Conservation (phyloP, 768 basidiomycete genomes). For the Trametes punicea region DNA sequence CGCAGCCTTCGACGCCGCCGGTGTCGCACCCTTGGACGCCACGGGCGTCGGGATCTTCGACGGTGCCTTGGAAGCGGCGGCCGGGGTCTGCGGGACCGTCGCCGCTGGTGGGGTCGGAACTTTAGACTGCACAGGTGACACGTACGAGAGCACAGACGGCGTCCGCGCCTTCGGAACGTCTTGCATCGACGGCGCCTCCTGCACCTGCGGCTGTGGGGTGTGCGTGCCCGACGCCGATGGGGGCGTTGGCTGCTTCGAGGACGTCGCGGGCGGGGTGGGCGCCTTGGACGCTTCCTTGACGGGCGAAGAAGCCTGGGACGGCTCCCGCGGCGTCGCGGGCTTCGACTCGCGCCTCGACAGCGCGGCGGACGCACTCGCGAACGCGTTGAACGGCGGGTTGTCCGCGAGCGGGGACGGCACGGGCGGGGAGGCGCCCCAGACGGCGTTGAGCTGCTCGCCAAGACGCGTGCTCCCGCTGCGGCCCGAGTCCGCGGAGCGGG, state of each 20-base stretch:
- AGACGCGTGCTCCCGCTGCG: slow-evolving; percentile 33
- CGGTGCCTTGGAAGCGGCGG: slow-evolving; percentile 14
- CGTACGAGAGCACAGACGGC: slow-evolving; percentile 11
- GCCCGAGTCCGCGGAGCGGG: slow-evolving; percentile 35
- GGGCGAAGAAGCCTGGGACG: not conserved
- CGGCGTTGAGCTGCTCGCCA: slow-evolving; percentile 41
- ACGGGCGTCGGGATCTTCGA: slow-evolving; percentile 16
- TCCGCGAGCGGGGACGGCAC: slow-evolving; percentile 16
- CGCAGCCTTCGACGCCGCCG: slow-evolving; percentile 19
- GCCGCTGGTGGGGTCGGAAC: not conserved
- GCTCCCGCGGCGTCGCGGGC: slow-evolving; percentile 4
- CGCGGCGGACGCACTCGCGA: not conserved
- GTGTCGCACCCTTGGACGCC: slow-evolving; percentile 14
- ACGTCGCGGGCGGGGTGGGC: not conserved
- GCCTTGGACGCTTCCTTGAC: slow-evolving; percentile 3
- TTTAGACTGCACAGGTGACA: not conserved
- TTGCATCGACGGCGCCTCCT: not conserved
- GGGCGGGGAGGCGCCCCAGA: slow-evolving; percentile 41
- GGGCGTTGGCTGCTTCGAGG: slow-evolving; percentile 12
- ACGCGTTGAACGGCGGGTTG: slow-evolving; percentile 16
- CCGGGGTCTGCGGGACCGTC: slow-evolving; percentile 14
- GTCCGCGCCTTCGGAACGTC: not conserved
- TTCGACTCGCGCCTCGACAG: slow-evolving; percentile 7
- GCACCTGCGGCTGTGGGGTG: not conserved
- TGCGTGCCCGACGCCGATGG: slow-evolving; percentile 2